These are phyloP conservation scores for Pythium guiyangense DNA, from an alignment of 352 stramenopile genomes.

Conservation along the genomic window DNA sequence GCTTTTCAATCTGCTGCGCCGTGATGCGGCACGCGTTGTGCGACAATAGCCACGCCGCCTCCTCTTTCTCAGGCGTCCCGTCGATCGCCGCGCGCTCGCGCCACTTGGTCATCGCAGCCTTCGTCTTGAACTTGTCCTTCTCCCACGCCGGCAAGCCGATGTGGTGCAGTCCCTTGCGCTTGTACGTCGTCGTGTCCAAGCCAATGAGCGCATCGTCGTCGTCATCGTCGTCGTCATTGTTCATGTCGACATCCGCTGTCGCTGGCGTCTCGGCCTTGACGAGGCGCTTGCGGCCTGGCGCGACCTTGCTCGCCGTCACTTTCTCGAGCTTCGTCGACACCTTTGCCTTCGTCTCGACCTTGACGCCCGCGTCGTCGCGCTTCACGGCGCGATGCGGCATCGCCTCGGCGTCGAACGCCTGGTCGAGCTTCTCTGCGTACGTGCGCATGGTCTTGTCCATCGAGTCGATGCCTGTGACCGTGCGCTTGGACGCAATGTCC, in stretches of 20 bases:
- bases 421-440: conserved; percentile 65
- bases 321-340: conserved; percentile 64
- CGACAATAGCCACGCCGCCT: conserved; percentile 73
- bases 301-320: conserved; percentile 25
- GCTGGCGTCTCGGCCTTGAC: conserved; percentile 34
- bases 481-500: conserved; percentile 54
- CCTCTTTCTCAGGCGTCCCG: conserved; percentile 56
- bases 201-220: conserved; percentile 35
- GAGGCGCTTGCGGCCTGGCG: conserved; percentile 36
- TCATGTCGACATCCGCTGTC: background rate
- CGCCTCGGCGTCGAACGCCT: conserved; percentile 59
- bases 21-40: conserved; percentile 93
- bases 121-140: conserved; percentile 47
- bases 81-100: conserved; percentile 39
- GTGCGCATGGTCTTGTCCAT: conserved; percentile 62
- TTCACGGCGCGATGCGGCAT: conserved; percentile 21
- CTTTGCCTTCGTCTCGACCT: conserved; percentile 52
- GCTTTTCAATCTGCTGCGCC: conserved; percentile 60
- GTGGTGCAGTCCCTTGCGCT: conserved; percentile 57
- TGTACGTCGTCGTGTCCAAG: conserved; percentile 53
- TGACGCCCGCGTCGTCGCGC: conserved; percentile 14
- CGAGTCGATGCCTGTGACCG: conserved; percentile 47
- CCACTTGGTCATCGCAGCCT: conserved; percentile 47
- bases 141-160: conserved; percentile 60
- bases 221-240: conserved; percentile 40